phyloP scores from a whole-genome alignment of 164 flowering plant genomes.

The Annona squamosa region DNA sequence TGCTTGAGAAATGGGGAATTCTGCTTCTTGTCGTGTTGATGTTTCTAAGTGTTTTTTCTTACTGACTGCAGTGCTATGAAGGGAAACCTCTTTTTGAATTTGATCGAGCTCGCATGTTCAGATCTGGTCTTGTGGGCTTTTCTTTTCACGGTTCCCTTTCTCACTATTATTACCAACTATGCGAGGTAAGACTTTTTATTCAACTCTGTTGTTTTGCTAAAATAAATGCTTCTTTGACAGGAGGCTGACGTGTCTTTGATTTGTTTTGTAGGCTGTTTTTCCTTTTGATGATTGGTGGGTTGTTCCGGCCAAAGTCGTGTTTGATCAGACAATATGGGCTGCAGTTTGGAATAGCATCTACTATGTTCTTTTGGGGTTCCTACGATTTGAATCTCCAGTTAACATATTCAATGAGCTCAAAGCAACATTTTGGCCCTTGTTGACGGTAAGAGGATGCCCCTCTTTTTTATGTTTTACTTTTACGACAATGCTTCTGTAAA shows the following conservation, averaged over 20 bases:
- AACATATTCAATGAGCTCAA: constrained; percentile 51
- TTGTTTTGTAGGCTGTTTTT: constrained; percentile 53
- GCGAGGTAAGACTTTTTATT: constrained; percentile 42
- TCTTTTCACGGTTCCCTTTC: constrained; percentile 82
- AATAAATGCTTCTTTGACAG: background rate
- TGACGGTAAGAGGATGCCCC: constrained; percentile 49
- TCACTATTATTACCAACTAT: constrained; percentile 74
- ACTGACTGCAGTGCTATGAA: constrained; percentile 52
- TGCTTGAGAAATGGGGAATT: background rate
- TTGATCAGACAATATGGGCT: constrained; percentile 91
- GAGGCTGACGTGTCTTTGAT: constrained; percentile 12
- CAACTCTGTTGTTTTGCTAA: background rate
- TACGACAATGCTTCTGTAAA: background rate
- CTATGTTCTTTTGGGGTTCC: constrained; percentile 52
- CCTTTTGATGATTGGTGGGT: constrained; percentile 97
- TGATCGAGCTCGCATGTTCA: constrained; percentile 61
- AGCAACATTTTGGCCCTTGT: constrained; percentile 81
- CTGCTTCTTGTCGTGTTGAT: background rate
- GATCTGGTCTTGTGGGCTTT: constrained; percentile 87
- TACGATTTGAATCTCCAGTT: constrained; percentile 63
- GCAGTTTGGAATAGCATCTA: constrained; percentile 94
- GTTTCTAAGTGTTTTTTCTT: background rate
- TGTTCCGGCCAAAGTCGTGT: constrained; percentile 81
- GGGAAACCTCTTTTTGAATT: constrained; percentile 81
- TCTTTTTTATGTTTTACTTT: background rate